phyloP scores from a whole-genome alignment of 257 asterid species.

The Jasminum sambac region DNA sequence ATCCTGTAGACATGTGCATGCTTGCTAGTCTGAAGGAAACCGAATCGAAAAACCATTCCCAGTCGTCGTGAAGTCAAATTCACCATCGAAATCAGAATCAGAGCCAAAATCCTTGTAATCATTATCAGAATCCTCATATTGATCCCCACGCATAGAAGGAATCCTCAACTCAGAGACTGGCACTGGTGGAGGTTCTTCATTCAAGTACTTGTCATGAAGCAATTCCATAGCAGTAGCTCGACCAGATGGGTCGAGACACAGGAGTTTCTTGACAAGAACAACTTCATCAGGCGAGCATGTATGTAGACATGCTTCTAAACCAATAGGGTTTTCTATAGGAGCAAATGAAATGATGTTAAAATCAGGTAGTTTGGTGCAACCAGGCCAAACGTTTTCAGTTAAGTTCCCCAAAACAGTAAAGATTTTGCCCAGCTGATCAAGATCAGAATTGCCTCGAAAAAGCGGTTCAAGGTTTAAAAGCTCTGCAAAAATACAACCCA shows the following conservation, averaged over 20 bases:
- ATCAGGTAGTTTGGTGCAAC: constrained; percentile 77
- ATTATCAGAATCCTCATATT: constrained; percentile 52
- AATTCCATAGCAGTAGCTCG: constrained; percentile 81
- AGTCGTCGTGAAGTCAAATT: constrained; percentile 41
- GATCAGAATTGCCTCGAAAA: constrained; percentile 86
- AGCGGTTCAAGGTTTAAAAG: constrained; percentile 69
- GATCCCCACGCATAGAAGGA: constrained; percentile 54
- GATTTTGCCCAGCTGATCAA: constrained; percentile 78
- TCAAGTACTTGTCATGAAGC: constrained; percentile 78
- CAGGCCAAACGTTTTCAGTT: constrained; percentile 81
- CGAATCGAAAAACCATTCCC: constrained; percentile 66
- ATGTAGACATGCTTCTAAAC: constrained; percentile 60
- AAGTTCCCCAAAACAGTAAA: constrained; percentile 70
- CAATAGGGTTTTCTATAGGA: constrained; percentile 64
- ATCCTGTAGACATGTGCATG: neutral
- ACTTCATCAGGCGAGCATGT: constrained; percentile 68
- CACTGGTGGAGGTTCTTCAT: constrained; percentile 75
- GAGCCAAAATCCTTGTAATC: constrained; percentile 49
- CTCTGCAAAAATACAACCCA: constrained; percentile 93
- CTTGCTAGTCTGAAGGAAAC: constrained; percentile 42
- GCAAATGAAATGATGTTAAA: constrained; percentile 72
- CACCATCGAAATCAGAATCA: constrained; percentile 74
- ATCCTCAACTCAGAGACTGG: constrained; percentile 65
- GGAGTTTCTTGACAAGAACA: constrained; percentile 53
- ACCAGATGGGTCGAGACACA: constrained; percentile 66